phyloP scores from a whole-genome alignment of 75 land plant genomes.

The Larix kaempferi region DNA sequence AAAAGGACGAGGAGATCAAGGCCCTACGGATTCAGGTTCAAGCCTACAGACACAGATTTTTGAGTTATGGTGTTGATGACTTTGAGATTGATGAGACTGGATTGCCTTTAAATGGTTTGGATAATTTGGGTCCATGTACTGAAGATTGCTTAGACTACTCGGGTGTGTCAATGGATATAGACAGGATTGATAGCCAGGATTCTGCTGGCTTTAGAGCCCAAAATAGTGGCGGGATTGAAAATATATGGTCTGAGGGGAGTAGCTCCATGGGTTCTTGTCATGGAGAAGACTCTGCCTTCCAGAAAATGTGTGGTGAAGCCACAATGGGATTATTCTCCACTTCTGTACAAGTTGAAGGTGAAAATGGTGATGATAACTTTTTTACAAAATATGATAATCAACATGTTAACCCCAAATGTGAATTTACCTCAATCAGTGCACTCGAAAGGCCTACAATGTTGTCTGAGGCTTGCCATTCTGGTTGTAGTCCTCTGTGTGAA shows the following conservation, averaged over 20 bases:
- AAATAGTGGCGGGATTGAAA: too few relatives aligned
- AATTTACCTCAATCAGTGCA: background rate
- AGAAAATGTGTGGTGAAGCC: background rate
- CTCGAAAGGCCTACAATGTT: background rate
- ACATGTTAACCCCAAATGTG: too few relatives aligned
- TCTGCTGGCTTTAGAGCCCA: background rate
- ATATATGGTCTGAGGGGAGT: too few relatives aligned
- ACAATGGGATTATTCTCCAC: background rate
- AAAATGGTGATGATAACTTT: background rate
- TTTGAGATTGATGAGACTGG: background rate
- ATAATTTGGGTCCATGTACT: background rate
- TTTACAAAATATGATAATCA: too few relatives aligned
- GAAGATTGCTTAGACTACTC: background rate
- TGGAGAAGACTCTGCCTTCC: background rate
- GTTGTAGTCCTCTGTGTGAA: background rate
- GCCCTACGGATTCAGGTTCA: background rate
- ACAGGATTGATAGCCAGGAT: background rate
- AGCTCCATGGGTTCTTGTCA: too few relatives aligned
- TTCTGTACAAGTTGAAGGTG: background rate
- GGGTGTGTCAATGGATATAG: background rate
- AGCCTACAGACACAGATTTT: background rate
- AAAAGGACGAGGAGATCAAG: constrained; percentile 3
- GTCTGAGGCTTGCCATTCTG: background rate
- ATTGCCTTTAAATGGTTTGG: background rate
- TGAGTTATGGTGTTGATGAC: background rate